A percentile compares a stretch with the other conserved stretches of the same genome.
Conservation (phyloP, 2,329 filamentous ascomycete species). For the Dactylellina drechsleri region DNA sequence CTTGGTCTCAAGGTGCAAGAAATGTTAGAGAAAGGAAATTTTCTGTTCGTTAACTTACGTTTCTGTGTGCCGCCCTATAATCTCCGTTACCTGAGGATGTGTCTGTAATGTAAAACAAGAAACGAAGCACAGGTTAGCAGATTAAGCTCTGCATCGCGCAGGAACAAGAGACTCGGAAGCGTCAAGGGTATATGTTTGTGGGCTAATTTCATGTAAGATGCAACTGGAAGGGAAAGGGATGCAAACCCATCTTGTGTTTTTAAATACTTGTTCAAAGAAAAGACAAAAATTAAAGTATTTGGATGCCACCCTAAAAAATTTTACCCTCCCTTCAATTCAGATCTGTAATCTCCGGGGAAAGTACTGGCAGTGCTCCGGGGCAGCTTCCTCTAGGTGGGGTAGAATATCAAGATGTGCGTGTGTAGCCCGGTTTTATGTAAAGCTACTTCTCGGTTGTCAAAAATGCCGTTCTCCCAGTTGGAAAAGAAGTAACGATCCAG, state of each 20-base stretch:
- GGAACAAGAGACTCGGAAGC: slow-evolving; percentile 51
- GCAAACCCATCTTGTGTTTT: slow-evolving; percentile 55
- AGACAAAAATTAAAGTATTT: slow-evolving; percentile 44
- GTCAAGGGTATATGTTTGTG: slow-evolving; percentile 50
- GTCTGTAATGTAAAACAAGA: slow-evolving; percentile 46
- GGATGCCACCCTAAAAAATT: slow-evolving; percentile 52
- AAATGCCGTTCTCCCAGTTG: slow-evolving; percentile 36
- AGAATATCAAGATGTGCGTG: slow-evolving; percentile 29
- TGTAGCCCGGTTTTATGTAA: slow-evolving; percentile 28
- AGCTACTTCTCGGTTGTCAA: slow-evolving; percentile 39
- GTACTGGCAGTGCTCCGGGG: slow-evolving; percentile 41
- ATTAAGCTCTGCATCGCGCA: slow-evolving; percentile 55
- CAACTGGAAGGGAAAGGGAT: slow-evolving; percentile 52
- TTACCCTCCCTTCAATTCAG: slow-evolving; percentile 35
- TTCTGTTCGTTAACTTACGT: slow-evolving; percentile 44
- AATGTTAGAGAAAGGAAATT: slow-evolving; percentile 19
- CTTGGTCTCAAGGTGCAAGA: slow-evolving; percentile 34
- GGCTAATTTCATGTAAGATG: slow-evolving; percentile 53
- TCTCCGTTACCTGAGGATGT: slow-evolving; percentile 40
- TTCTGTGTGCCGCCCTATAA: slow-evolving; percentile 46
- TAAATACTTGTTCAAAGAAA: slow-evolving; percentile 43
- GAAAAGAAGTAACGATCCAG: slow-evolving; percentile 32
- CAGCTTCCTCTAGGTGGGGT: slow-evolving; percentile 11
- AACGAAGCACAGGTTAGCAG: slow-evolving; percentile 39
- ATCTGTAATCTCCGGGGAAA: slow-evolving; percentile 43